Evolutionary conservation across 345 rosid species (phyloP), one percentile per base, ranked within the genome.

Genomic region (Heritiera littoralis): DNA sequence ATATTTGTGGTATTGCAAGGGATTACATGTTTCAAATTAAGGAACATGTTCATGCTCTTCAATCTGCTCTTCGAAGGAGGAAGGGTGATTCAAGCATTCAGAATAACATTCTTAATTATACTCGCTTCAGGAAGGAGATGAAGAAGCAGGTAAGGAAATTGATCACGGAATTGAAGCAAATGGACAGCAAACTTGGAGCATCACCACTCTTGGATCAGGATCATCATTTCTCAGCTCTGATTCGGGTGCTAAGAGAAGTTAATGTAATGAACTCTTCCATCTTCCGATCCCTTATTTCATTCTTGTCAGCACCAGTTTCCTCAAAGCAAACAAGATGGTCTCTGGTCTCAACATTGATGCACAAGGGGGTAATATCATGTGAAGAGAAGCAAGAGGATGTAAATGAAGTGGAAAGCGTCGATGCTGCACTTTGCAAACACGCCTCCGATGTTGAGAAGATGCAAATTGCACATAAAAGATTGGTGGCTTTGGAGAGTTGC

Each of bases 61-160:
- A 90, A 46, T 93, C 92, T 2, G 84, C 90, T 8, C 58, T 90
- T 17, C 86, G 95, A 15, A 82, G 97, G 80, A 89, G 88, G 79
- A 90, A 85, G 55, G 80, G 86, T 23, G 85, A 83, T 63, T 78
- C 84, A 0, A 83, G 84, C 74, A 59, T 85, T 2, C 82, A 86
- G 80, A 77, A 54, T 6, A 59, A 66, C 23, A 65, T 84, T 40
- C 58, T 76, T 0, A 45, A 72, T 7, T 92, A 87, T 77, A 78
- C 23, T 56, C 77, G 74, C 70, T 83, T 89, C 79, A 84, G 90
- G 75, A 90, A 88, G 81, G 88, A 85, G 79, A 83, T 83, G 90
- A 90, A 83, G 77, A 93, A 86, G 59, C 90, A 88, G 52, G 89
- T 86, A 32, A 88, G 80, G 68, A 93, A 83, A 78, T 77, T 83